A percentile compares a stretch with the other conserved stretches of the same genome.
Evolutionary conservation across 2,329 filamentous ascomycete species (phyloP).

Genomic region (Ophiognomonia clavigignenti-juglandacearum): DNA sequence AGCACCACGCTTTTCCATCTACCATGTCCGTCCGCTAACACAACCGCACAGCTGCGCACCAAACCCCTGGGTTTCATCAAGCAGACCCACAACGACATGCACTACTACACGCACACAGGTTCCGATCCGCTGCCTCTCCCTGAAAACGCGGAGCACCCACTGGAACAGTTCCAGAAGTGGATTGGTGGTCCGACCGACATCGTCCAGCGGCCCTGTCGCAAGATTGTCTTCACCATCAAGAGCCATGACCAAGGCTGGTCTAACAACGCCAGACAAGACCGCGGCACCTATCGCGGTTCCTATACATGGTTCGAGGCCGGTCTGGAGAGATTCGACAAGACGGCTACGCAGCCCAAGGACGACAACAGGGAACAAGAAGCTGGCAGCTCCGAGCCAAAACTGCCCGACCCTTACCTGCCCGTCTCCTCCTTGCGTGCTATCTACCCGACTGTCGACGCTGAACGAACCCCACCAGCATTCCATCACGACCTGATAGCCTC

Average conservation of each 20-base stretch:
- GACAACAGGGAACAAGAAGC: background rate
- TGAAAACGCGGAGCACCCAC: slow-evolving; percentile 23
- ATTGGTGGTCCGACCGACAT: slow-evolving; percentile 34
- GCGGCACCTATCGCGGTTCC: slow-evolving; percentile 40
- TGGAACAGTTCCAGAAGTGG: slow-evolving; percentile 30
- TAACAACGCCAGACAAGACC: slow-evolving; percentile 2
- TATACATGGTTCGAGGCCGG: slow-evolving; percentile 63
- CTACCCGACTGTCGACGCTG: slow-evolving; percentile 8
- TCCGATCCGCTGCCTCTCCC: slow-evolving; percentile 14
- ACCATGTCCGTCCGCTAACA: slow-evolving; percentile 2
- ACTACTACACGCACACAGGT: slow-evolving; percentile 17
- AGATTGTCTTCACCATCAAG: slow-evolving; percentile 54
- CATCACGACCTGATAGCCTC: slow-evolving; percentile 31
- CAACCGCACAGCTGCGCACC: slow-evolving; percentile 32
- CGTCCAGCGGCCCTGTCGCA: slow-evolving; percentile 48
- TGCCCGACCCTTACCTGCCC: slow-evolving; percentile 13
- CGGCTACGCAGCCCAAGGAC: background rate
- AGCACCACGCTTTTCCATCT: background rate
- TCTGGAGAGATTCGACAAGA: slow-evolving; percentile 47
- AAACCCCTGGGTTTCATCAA: slow-evolving; percentile 34
- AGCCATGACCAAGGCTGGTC: slow-evolving; percentile 57
- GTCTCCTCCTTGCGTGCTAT: slow-evolving; percentile 22
- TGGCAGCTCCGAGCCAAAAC: background rate
- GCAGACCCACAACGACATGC: slow-evolving; percentile 22
- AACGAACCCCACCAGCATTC: slow-evolving; percentile 25